Evolutionary conservation across 495 filamentous ascomycete species (phyloP).

Genomic region (Trichoderma erinaceum): DNA sequence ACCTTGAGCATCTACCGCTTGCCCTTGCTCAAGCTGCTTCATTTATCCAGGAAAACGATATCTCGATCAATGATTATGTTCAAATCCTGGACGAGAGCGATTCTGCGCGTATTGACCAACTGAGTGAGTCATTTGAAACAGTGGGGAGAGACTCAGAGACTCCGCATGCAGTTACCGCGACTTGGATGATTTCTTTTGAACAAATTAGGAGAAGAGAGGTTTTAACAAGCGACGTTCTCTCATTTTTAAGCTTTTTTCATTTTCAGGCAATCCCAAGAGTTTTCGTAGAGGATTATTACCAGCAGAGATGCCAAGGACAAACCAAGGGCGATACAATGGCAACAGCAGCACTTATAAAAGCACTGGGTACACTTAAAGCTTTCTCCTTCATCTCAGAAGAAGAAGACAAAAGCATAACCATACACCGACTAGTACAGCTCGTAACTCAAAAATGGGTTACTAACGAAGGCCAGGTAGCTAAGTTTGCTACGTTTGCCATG

Average conservation of each 20-base stretch:
- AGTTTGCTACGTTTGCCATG: slow-evolving; percentile 31
- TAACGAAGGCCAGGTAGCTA: slow-evolving; percentile 23
- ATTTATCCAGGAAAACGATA: slow-evolving; percentile 40
- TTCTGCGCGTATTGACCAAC: slow-evolving; percentile 23
- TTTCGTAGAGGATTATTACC: slow-evolving; percentile 26
- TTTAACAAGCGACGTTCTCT: slow-evolving; percentile 37
- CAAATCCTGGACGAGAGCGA: slow-evolving; percentile 27
- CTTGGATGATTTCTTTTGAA: slow-evolving; percentile 38
- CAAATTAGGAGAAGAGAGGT: slow-evolving; percentile 31
- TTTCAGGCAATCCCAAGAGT: slow-evolving; percentile 35
- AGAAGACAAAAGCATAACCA: slow-evolving; percentile 24
- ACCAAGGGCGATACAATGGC: neutral
- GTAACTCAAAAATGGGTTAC: slow-evolving; percentile 40
- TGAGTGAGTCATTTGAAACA: slow-evolving; percentile 24
- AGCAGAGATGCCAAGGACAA: slow-evolving; percentile 16
- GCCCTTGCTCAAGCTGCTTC: slow-evolving; percentile 46
- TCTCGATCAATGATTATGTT: slow-evolving; percentile 30
- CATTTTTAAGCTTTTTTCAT: slow-evolving; percentile 39
- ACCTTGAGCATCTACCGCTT: slow-evolving; percentile 39
- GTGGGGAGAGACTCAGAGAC: slow-evolving; percentile 28
- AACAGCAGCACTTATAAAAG: slow-evolving; percentile 27
- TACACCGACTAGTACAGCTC: slow-evolving; percentile 43
- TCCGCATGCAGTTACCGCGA: slow-evolving; percentile 31
- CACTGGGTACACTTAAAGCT: slow-evolving; percentile 35
- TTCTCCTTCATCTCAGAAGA: slow-evolving; percentile 36